Conservation (phyloP, 257 asterid species). For the Coffea canephora region DNA sequence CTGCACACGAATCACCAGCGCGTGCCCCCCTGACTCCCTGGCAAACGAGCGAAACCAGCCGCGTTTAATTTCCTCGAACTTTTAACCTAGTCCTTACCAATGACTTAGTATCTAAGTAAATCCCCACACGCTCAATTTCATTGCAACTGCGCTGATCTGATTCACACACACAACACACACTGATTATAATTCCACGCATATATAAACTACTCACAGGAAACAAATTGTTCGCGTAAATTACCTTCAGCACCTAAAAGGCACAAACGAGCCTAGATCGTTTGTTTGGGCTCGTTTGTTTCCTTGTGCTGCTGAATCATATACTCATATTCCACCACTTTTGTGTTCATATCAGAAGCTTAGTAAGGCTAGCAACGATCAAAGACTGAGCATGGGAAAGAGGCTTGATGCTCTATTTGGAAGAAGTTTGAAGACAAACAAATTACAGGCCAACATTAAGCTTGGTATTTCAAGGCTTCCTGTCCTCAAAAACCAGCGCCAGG, state of each 20-base stretch:
- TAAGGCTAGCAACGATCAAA: not conserved
- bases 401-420: constrained; percentile 63
- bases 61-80: not conserved
- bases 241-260: constrained; percentile 56
- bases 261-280: constrained; percentile 26
- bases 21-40: not conserved
- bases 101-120: constrained; percentile 10
- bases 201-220: not conserved
- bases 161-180: not conserved
- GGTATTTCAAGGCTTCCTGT: constrained; percentile 64
- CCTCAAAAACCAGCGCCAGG: constrained; percentile 72
- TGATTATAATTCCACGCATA: not conserved
- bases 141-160: not conserved
- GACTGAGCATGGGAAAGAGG: constrained; percentile 57
- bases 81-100: not conserved
- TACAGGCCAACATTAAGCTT: constrained; percentile 48
- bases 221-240: not conserved
- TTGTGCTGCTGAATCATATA: not conserved
- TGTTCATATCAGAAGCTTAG: not conserved
- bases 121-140: constrained; percentile 12
- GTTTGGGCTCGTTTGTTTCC: constrained; percentile 31
- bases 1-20: not conserved
- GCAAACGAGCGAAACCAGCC: not conserved
- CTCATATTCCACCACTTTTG: not conserved
- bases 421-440: constrained; percentile 39